phyloP scores from a whole-genome alignment of 208 protist species.

The Strigomonas galati region DNA sequence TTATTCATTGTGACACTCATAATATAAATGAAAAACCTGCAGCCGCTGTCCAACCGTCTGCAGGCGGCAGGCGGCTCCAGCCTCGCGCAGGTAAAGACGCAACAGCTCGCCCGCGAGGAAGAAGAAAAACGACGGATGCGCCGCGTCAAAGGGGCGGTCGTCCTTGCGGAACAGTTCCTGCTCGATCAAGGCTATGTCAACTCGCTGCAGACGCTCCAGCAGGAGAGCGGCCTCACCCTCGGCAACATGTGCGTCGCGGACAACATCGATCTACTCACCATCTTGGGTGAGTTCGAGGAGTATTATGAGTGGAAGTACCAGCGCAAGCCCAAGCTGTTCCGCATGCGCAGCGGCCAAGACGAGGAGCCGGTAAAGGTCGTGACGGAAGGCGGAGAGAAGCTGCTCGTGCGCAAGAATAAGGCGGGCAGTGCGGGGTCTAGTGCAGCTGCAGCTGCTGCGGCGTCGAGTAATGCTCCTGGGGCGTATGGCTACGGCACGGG shows the following conservation, averaged over 20 bases:
- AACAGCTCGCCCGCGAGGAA: conserved; percentile 79
- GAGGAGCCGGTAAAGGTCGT: conserved; percentile 21
- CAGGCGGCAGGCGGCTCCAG: conserved; percentile 56
- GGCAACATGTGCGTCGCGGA: conserved; percentile 70
- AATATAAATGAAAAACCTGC: conserved; percentile 23
- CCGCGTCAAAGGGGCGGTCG: conserved; percentile 76
- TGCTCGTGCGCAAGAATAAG: conserved; percentile 30
- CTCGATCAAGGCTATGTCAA: conserved; percentile 81
- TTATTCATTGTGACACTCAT: background rate
- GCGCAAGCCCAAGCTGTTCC: conserved; percentile 80
- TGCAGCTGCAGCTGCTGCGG: background rate
- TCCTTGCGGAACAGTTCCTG: conserved; percentile 81
- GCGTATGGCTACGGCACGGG: conserved; percentile 18
- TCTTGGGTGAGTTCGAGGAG: conserved; percentile 84
- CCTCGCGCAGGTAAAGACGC: conserved; percentile 73
- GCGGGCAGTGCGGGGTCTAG: background rate
- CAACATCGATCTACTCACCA: conserved; percentile 85
- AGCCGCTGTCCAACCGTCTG: conserved; percentile 70
- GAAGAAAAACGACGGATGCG: conserved; percentile 63
- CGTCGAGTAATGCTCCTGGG: background rate
- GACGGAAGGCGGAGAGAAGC: conserved; percentile 34
- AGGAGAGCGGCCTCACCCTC: conserved; percentile 76
- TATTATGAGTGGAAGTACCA: conserved; percentile 87
- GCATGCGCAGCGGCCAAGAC: conserved; percentile 25
- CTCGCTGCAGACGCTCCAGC: conserved; percentile 71